Conservation (phyloP, 495 filamentous ascomycete species). For the Penicillium subrubescens region DNA sequence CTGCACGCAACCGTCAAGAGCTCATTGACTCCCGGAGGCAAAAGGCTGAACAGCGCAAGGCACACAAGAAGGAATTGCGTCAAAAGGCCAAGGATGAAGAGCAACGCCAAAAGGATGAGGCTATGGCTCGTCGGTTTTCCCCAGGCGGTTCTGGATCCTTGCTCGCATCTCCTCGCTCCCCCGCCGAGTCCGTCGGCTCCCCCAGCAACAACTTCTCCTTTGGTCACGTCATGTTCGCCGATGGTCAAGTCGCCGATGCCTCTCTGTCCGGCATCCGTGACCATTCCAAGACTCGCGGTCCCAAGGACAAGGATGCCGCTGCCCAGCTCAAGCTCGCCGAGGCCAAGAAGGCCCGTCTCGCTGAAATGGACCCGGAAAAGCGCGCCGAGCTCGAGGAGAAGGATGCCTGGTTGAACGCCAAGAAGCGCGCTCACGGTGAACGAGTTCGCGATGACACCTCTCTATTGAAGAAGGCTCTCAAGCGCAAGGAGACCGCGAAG, state of each 20-base stretch:
- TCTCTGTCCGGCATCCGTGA: constrained; percentile 63
- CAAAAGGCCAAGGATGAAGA: constrained; percentile 75
- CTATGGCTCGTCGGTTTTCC: constrained; percentile 58
- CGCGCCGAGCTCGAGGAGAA: constrained; percentile 86
- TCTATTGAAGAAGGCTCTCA: constrained; percentile 92
- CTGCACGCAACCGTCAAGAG: constrained; percentile 80
- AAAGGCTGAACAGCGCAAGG: constrained; percentile 82
- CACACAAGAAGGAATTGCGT: constrained; percentile 81
- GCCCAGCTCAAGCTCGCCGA: constrained; percentile 68
- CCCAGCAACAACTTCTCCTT: constrained; percentile 76
- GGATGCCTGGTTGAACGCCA: constrained; percentile 89
- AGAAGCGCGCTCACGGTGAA: constrained; percentile 86
- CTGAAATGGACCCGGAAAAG: constrained; percentile 71
- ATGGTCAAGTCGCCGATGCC: constrained; percentile 75
- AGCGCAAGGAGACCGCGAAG: constrained; percentile 88
- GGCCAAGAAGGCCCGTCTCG: constrained; percentile 74
- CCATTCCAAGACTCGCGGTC: constrained; percentile 66
- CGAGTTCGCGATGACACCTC: constrained; percentile 85
- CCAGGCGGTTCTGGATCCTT: constrained; percentile 56
- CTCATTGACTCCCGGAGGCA: constrained; percentile 84
- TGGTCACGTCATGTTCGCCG: constrained; percentile 80
- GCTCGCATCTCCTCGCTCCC: constrained; percentile 55
- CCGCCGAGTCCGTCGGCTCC: constrained; percentile 42
- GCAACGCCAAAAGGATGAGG: constrained; percentile 66
- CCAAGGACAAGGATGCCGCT: constrained; percentile 79